Percentiles rank a stretch among this genome's conserved stretches.
These are phyloP conservation scores for Sisymbrium altissimum DNA, from an alignment of 345 rosid genomes.

Conservation along the genomic window DNA sequence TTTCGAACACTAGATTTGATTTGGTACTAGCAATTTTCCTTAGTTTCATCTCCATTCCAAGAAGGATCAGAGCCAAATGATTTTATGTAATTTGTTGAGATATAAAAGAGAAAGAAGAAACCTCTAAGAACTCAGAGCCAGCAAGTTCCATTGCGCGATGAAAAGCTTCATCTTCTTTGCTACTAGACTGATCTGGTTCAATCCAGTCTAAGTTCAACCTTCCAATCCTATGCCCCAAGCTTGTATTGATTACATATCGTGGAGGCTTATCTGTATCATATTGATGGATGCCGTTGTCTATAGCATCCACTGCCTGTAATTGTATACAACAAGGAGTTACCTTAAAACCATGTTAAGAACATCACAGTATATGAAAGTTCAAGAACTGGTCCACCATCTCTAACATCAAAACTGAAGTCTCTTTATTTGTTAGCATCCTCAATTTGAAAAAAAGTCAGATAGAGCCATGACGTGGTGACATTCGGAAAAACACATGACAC, in stretches of 20 bases:
- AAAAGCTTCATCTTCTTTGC: slow-evolving; percentile 76
- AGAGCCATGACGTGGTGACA: neutral
- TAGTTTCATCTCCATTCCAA: neutral
- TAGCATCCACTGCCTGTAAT: slow-evolving; percentile 72
- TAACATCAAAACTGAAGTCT: neutral
- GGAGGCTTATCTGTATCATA: slow-evolving; percentile 76
- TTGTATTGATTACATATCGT: slow-evolving; percentile 66
- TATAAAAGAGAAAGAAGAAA: slow-evolving; percentile 1
- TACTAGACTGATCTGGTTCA: slow-evolving; percentile 73
- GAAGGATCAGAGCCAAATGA: neutral
- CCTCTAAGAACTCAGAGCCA: slow-evolving; percentile 76
- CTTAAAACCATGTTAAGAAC: neutral
- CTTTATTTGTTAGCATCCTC: neutral
- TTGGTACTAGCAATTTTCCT: neutral
- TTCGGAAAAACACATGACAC: neutral
- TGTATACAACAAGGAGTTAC: neutral
- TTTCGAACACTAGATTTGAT: neutral
- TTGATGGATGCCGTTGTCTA: slow-evolving; percentile 73
- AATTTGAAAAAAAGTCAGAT: neutral
- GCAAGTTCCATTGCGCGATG: slow-evolving; percentile 64
- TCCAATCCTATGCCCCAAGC: slow-evolving; percentile 70
- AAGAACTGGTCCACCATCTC: slow-evolving; percentile 4
- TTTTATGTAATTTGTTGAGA: neutral
- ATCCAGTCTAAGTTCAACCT: slow-evolving; percentile 82
- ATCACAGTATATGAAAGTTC: neutral